phyloP scores from a whole-genome alignment of 192 early-diverging fungal genomes.

The Geranomyces variabilis region DNA sequence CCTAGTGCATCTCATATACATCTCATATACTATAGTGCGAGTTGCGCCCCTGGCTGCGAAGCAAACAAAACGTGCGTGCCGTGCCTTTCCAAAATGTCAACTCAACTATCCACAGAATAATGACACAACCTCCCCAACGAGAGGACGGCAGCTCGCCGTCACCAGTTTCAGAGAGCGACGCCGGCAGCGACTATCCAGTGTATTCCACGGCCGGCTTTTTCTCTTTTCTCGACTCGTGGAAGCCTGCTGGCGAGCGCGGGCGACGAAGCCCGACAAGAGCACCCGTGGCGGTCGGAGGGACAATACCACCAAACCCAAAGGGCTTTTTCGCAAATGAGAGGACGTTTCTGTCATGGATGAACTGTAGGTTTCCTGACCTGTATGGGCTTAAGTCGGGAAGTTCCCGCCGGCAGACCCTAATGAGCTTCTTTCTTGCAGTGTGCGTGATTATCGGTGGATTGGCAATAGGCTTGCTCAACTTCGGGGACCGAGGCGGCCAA shows the following conservation, averaged over 20 bases:
- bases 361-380: slow-evolving; percentile 37
- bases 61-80: too few species aligned
- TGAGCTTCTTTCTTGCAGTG: slow-evolving; percentile 18
- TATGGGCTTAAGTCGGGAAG: too few species aligned
- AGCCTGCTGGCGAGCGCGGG: slow-evolving; percentile 6
- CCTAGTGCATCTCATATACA: too few species aligned
- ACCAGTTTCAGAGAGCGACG: slow-evolving; percentile 2
- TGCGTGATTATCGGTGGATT: slow-evolving; percentile 64
- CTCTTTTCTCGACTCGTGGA: slow-evolving; percentile 22
- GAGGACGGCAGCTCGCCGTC: too few species aligned
- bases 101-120: too few species aligned
- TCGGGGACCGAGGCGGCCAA: slow-evolving; percentile 55
- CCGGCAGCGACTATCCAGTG: slow-evolving; percentile 6
- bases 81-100: too few species aligned
- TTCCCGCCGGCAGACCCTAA: too few species aligned
- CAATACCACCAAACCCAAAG: slow-evolving; percentile 57
- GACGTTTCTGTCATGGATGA: slow-evolving; percentile 77
- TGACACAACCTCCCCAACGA: too few species aligned
- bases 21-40: too few species aligned
- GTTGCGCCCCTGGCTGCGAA: too few species aligned
- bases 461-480: slow-evolving; percentile 69
- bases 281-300: neutral
- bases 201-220: slow-evolving; percentile 19
- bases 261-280: slow-evolving; percentile 1
- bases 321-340: slow-evolving; percentile 79